Base-by-base conservation (phyloP, 1,284 basidiomycete species). In the Rhodotorula sp. region DNA sequence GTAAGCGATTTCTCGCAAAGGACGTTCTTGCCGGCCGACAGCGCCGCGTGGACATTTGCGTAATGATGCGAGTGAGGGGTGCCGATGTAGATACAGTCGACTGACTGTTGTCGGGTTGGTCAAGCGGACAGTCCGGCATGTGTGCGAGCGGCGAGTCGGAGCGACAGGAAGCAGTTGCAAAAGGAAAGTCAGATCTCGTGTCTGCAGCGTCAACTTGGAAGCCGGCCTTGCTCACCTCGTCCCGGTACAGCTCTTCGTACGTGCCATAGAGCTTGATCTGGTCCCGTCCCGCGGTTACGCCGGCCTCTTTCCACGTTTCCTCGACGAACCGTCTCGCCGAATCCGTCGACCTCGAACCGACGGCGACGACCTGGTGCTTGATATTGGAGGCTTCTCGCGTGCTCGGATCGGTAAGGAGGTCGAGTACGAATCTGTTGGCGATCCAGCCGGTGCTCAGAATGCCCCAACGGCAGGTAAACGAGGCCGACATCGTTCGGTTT, bases 61-160 rank as follows among this genome's bases (percentile, higher is more conserved):
- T 82, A 84, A 75, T 85, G 84, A 48, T 78, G 78, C 3, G 80
- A 78, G 66, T 84, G 82, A 29, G 83, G 82, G 1, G 84, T 83
- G 24, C 83, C 84, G 55, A 85, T 76, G 78, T 84, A 85, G 54
- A 84, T 78, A 51, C 82, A 81, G 60, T 83, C 75, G 42, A 84
- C 81, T 48, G 83, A 76, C 75, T 79, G 72, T 29, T 2, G 6
- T 4, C 17, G 10, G 1, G 45, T 14, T 42, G 6, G 6, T 26
- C 26, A 7, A 60, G 37, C 37, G 37, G 5, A 12, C 8, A 37
- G 37, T 12, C 37, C 37, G 37, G 37, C 37, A 37, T 6, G 8
- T 37, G 37, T 37, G 37, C 37, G 37, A 37, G 37, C 37, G 37
- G 37, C 12, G 6, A 37, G 7, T 37, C 12, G 37, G 37, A 37